Conservation (phyloP, 1,139 yeast species). For the Taphrina communis region DNA sequence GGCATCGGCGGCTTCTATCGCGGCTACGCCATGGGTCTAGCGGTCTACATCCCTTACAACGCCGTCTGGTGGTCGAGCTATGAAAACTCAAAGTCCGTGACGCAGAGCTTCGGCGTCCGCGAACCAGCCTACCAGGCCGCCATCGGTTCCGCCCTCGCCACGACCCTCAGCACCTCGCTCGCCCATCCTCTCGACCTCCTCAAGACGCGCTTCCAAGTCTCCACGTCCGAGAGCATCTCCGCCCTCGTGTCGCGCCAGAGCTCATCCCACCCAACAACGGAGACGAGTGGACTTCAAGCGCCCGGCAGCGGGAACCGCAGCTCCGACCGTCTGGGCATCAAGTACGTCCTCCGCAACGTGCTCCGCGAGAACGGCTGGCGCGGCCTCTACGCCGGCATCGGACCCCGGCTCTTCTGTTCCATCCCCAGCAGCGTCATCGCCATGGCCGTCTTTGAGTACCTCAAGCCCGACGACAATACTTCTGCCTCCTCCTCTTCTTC, state of each 20-base stretch:
- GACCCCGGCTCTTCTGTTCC: conserved; percentile 36
- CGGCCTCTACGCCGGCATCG: conserved; percentile 41
- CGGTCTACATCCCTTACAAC: conserved; percentile 46
- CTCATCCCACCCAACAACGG: not conserved
- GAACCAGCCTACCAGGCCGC: conserved; percentile 44
- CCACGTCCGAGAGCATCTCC: conserved; percentile 31
- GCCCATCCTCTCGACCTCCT: conserved; percentile 56
- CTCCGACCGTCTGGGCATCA: conserved; percentile 25
- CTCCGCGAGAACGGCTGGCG: conserved; percentile 36
- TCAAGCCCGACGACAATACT: conserved; percentile 38
- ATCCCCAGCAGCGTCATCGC: conserved; percentile 42
- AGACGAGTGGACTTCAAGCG: conserved; percentile 7
- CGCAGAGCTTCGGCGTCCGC: conserved; percentile 18
- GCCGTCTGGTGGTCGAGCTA: conserved; percentile 47
- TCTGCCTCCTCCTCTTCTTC: not conserved
- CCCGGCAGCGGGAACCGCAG: not conserved
- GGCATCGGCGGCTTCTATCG: conserved; percentile 55
- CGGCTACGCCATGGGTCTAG: conserved; percentile 55
- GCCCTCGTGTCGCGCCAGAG: conserved; percentile 2
- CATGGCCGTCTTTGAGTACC: conserved; percentile 42
- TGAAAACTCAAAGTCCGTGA: conserved; percentile 41
- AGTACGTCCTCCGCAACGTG: conserved; percentile 37
- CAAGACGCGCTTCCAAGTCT: conserved; percentile 55
- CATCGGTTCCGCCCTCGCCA: conserved; percentile 53
- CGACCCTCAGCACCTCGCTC: conserved; percentile 53